phyloP scores from a whole-genome alignment of 1,284 basidiomycete species.

The Mycena sp. region DNA sequence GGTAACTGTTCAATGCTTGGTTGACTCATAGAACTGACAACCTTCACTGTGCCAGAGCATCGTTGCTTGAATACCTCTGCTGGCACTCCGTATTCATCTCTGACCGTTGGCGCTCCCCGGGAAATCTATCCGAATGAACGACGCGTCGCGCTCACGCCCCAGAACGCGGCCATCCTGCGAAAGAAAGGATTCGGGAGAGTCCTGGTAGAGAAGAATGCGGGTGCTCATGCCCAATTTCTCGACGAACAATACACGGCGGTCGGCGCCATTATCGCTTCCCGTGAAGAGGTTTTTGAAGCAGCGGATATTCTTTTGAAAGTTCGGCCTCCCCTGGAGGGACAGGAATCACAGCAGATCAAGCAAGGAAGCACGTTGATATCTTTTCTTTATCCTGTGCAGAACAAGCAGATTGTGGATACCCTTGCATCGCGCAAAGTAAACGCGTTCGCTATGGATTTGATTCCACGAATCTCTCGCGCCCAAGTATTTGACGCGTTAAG shows the following conservation, averaged over 20 bases:
- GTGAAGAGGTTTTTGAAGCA: slow-evolving; percentile 66
- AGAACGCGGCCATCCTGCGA: slow-evolving; percentile 74
- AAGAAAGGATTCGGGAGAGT: slow-evolving; percentile 85
- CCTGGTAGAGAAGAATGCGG: slow-evolving; percentile 75
- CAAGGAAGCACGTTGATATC: slow-evolving; percentile 82
- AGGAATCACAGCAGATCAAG: slow-evolving; percentile 69
- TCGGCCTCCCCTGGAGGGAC: slow-evolving; percentile 70
- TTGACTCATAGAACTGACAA: not conserved
- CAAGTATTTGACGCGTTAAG: slow-evolving; percentile 88
- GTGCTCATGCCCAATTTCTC: slow-evolving; percentile 76
- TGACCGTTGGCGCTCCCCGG: slow-evolving; percentile 81
- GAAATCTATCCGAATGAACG: slow-evolving; percentile 81
- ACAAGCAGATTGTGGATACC: slow-evolving; percentile 74
- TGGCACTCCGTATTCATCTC: slow-evolving; percentile 74
- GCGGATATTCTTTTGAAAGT: slow-evolving; percentile 88
- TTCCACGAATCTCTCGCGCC: slow-evolving; percentile 87
- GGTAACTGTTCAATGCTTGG: not conserved
- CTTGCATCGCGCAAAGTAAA: slow-evolving; percentile 71
- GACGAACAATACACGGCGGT: slow-evolving; percentile 79
- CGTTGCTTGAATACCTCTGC: slow-evolving; percentile 18
- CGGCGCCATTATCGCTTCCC: slow-evolving; percentile 78
- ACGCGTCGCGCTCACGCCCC: slow-evolving; percentile 82
- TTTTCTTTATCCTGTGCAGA: slow-evolving; percentile 86
- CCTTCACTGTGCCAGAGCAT: not conserved
- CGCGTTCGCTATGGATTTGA: slow-evolving; percentile 85